Evolutionary conservation across 2,329 filamentous ascomycete genomes (phyloP).

Genomic region (Aspergillus oerlinghausenensis): DNA sequence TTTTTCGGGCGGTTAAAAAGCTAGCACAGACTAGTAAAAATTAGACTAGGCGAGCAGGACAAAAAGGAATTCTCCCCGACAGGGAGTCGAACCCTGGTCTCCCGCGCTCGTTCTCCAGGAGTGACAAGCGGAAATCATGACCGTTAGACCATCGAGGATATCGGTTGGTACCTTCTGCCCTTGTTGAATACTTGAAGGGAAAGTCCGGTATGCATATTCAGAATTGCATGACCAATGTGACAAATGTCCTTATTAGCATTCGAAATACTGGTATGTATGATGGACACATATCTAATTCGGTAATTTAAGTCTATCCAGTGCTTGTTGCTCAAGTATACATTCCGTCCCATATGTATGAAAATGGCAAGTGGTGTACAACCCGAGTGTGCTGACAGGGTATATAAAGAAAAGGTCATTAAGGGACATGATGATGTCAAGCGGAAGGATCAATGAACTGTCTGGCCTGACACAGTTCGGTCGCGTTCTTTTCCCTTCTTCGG

Average conservation of each 20-base stretch:
- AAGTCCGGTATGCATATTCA: accelerated
- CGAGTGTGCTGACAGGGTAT: neutral
- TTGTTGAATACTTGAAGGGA: neutral
- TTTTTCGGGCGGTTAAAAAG: no score
- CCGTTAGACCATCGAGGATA: neutral
- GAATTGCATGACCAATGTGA: neutral
- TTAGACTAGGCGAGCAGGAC: neutral
- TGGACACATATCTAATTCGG: neutral
- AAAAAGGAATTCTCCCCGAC: neutral
- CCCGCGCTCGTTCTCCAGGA: neutral
- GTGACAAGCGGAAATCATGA: neutral
- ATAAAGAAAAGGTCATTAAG: neutral
- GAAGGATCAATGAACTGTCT: neutral
- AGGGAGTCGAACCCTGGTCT: neutral
- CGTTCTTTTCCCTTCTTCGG: slow-evolving; percentile 17
- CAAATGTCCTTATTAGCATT: neutral
- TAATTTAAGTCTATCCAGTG: neutral
- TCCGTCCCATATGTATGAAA: neutral
- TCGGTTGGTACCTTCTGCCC: accelerated
- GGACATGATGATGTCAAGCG: neutral
- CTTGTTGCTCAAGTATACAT: neutral
- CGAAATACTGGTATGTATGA: neutral
- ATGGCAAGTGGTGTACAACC: neutral
- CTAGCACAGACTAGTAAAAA: neutral
- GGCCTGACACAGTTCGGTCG: neutral